Base-by-base conservation (phyloP, 345 rosid species). In the Acer campestre region DNA sequence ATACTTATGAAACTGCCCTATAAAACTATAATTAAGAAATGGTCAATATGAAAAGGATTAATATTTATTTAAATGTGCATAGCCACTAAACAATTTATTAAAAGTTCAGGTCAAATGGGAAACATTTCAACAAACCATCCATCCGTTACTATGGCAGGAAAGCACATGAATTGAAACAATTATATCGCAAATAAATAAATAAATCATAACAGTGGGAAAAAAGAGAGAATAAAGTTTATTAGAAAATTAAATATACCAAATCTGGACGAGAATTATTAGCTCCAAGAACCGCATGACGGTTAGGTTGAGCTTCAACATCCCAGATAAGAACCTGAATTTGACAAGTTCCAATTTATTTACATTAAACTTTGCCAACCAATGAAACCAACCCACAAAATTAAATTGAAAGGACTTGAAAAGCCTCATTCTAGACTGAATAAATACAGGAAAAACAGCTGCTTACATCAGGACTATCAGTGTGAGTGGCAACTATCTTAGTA, bases 221-320 rank as follows among this genome's bases (percentile, higher is more conserved):
- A 49, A 22, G n/a, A 35, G 31, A 66, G 27, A n/a, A n/a, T 8
- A 51, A 2, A 20, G 12, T 64, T 44, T 31, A 38, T 29, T 29
- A 55, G 2, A 10, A 2, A 29, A 68, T 20, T 61, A 68, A 58
- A 67, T 61, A 66, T 82, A 97, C 99, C 97, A 97, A 84, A 89
- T 97, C 98, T 4, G 99, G 99, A 51, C 97, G 97, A 68, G 99
- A 97, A 84, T 85, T 81, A 18, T 95, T 78, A 48, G 99, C 96
- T 80, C 99, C 99, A 87, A 86, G 92, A 67, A 97, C 97, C 74
- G 99, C 98, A 89, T 97, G 98, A 61, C 98, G 97, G 78, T 92
- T 97, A 59, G 99, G 99, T 84, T 97, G 99, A 73, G 98, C 89
- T 84, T 94, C 99, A 68, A 97, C 97, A 77, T 97, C 99, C 99